Base-by-base conservation (phyloP, 352 stramenopile species). In the Phytophthora cactorum region DNA sequence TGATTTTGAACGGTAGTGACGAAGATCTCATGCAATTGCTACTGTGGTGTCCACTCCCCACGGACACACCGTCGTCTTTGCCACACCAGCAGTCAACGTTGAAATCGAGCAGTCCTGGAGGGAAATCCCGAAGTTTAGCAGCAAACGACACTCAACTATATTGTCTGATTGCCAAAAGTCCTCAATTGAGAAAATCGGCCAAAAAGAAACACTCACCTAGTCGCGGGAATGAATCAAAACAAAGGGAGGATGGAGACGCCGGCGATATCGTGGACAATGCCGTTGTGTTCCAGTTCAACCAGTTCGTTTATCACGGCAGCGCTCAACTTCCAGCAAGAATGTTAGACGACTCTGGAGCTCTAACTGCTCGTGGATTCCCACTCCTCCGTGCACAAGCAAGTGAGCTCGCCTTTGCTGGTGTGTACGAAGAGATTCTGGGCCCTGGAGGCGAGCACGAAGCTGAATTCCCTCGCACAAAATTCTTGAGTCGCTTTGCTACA, bases 81-180 rank as follows among this genome's bases (percentile, higher is more conserved):
- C 51, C 25, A 11, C 52, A 65, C 4, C 72, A 74, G 2, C 32
- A 47, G 5, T 25, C 51, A 31, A 50, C 14, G 10, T 31, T 15
- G 7, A 70, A 64, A 49, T 1, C 28, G 1, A 41, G 2, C 36
- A 67, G 41, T 11, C 8, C 52, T 44, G 12, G 27, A 6, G 28
- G 34, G 5, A 71, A 59, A 22, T 47, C 54, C 54, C 41, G 11
- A 29, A 64, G 68, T 49, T 52, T 91, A 10, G 51, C 78, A 14
- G 78, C 82, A 5, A 89, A 88, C n/a, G 80, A 91, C 39, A 86
- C 72, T 0, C 82, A 91, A 25, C 41, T 91, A 6, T 89, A 91
- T 53, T 91, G 82, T 39, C 27, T 89, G 14, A 22, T 75, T 25
- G 62, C 62, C 1, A 75, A 57, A 41, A 41, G 62, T 12, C 5